Evolutionary conservation across 768 basidiomycete genomes (phyloP).

Genomic region (Leucosporidium scottii): DNA sequence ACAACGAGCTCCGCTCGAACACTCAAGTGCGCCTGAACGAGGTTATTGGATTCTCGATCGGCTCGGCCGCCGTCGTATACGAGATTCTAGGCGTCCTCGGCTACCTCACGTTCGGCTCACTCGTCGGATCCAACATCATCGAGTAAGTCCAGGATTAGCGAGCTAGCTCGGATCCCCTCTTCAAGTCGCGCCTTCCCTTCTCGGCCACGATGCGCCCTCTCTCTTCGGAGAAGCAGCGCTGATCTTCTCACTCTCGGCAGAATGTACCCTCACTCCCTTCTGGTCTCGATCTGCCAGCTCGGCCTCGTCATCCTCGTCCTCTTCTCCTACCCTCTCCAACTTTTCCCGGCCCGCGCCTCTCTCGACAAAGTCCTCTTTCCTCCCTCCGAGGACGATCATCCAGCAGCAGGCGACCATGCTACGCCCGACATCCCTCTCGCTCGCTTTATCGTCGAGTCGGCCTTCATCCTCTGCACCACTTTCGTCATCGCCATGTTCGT

Average conservation of each 20-base stretch:
- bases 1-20: slow-evolving; percentile 46
- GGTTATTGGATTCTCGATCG: slow-evolving; percentile 81
- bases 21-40: slow-evolving; percentile 75
- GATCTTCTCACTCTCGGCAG: not conserved
- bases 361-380: slow-evolving; percentile 73
- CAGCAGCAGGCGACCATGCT: slow-evolving; percentile 38
- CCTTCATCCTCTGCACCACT: slow-evolving; percentile 40
- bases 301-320: slow-evolving; percentile 86
- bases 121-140: slow-evolving; percentile 88
- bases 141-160: slow-evolving; percentile 80
- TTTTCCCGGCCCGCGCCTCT: slow-evolving; percentile 85
- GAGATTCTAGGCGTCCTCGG: slow-evolving; percentile 60
- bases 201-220: not conserved
- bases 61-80: slow-evolving; percentile 72
- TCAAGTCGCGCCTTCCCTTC: not conserved
- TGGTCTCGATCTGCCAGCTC: slow-evolving; percentile 85
- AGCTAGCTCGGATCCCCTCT: no score
- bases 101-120: slow-evolving; percentile 38
- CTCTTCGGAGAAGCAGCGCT: not conserved
- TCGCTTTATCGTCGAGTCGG: slow-evolving; percentile 65
- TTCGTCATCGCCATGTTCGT: slow-evolving; percentile 29
- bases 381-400: slow-evolving; percentile 46
- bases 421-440: slow-evolving; percentile 56
- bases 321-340: slow-evolving; percentile 79
- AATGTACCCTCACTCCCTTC: slow-evolving; percentile 59